Percentiles rank a stretch among this genome's conserved stretches.
phyloP scores from a whole-genome alignment of 176 grass and related monocot genomes.

The Aegilops umbellulata region DNA sequence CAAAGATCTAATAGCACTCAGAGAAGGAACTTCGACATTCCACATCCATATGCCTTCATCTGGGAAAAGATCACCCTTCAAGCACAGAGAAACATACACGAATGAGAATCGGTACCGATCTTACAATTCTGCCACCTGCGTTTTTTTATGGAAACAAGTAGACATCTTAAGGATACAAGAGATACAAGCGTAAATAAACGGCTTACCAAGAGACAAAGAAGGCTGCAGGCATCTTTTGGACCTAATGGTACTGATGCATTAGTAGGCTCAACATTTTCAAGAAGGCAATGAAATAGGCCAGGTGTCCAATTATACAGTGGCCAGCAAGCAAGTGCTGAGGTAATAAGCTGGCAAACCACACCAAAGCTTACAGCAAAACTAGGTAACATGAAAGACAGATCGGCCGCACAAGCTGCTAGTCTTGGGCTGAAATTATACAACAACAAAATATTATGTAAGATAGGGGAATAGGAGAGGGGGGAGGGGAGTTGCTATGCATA shows the following conservation, averaged over 20 bases:
- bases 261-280: conserved; percentile 78
- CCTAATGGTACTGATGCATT: conserved; percentile 66
- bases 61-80: conserved; percentile 89
- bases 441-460: conserved; percentile 12
- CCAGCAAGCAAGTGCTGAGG: conserved; percentile 89
- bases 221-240: conserved; percentile 89
- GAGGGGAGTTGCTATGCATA: neutral
- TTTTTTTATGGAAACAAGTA: neutral
- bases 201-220: conserved; percentile 91
- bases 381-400: conserved; percentile 81
- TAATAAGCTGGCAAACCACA: conserved; percentile 93
- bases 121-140: neutral
- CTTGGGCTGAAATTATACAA: conserved; percentile 62
- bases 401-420: conserved; percentile 84
- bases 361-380: conserved; percentile 70
- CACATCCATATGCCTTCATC: conserved; percentile 94
- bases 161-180: conserved; percentile 10
- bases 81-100: conserved; percentile 35
- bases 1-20: conserved; percentile 84
- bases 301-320: conserved; percentile 88
- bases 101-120: neutral
- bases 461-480: neutral
- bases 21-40: conserved; percentile 79
- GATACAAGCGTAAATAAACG: conserved; percentile 32
- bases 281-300: conserved; percentile 85